Base-by-base conservation (phyloP, 2,329 filamentous ascomycete species). In the Microsporum ferrugineum region DNA sequence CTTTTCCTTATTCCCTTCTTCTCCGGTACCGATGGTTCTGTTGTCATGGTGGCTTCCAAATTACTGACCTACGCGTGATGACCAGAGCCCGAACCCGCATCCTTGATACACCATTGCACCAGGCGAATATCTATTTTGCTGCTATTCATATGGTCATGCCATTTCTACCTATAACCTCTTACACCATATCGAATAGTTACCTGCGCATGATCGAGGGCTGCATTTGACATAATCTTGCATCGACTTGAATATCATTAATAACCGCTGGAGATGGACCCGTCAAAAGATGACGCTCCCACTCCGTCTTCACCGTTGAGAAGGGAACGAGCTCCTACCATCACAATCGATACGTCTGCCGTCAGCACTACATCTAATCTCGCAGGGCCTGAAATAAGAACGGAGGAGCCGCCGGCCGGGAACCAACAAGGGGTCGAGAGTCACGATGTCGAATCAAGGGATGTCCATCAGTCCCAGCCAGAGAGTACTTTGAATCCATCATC, bases 271-370 rank as follows among this genome's bases (percentile, higher is more conserved):
- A 55, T 55, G 49, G 31, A 55, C 2, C 34, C 38, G 58, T 6
- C 59, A 17, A 59, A 59, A 23, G 57, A 59, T 27, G 68, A 72
- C 57, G 66, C 69, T 63, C 61, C 68, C 33, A 67, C 66, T 39
- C 66, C 68, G 29, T 64, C 70, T 7, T 66, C 66, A n/a, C 74
- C 73, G 57, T 65, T 73, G 60, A 72, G 74, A 60, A 71, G 77
- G 62, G 73, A 73, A 65, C 71, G 77, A 61, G 78, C 78, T 5
- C 80, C 80, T 27, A 82, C 80, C 8, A 83, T 82, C 59, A 82
- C 80, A 34, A 81, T 83, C 64, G 80, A 83, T 68, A 82, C 80
- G 27, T 81, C 80, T 62, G 78, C 80, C 60, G 78, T 80, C 65
- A 78, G 72, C 70, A 71, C 71, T 39, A 31, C 58, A 7, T 23